These are phyloP conservation scores for Trichoderma hamatum DNA, from an alignment of 2,329 filamentous ascomycete genomes.

Conservation along the genomic window DNA sequence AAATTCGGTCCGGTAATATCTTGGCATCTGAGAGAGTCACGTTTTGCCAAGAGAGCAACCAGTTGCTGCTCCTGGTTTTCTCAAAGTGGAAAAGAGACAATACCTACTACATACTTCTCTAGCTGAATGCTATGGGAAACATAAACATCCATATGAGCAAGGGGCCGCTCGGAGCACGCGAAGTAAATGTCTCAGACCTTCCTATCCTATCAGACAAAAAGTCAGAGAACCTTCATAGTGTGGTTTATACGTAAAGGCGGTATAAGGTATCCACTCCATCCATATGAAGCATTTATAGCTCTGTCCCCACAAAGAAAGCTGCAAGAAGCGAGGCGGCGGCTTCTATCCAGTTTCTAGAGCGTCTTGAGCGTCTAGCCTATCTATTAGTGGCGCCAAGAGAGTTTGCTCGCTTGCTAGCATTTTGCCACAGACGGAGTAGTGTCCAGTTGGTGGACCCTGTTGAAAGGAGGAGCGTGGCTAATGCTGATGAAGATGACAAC, in stretches of 20 bases:
- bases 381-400: background rate
- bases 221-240: background rate
- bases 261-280: background rate
- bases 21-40: background rate
- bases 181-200: background rate
- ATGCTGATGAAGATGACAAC: background rate
- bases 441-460: background rate
- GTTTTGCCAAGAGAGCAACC: background rate
- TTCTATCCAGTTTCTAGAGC: constrained; percentile 24
- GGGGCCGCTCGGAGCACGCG: background rate
- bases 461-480: background rate
- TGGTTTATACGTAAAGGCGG: background rate
- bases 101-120: too few relatives aligned
- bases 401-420: background rate
- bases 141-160: background rate
- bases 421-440: background rate
- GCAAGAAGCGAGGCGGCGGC: constrained; percentile 12
- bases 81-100: background rate
- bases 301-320: constrained; percentile 7
- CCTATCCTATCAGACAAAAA: background rate
- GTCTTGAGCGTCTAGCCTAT: constrained; percentile 2
- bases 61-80: background rate
- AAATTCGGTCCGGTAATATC: too few relatives aligned
- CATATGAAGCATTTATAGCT: background rate
- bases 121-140: background rate